phyloP scores from a whole-genome alignment of 1,284 basidiomycete genomes.

The Ustilago nuda region DNA sequence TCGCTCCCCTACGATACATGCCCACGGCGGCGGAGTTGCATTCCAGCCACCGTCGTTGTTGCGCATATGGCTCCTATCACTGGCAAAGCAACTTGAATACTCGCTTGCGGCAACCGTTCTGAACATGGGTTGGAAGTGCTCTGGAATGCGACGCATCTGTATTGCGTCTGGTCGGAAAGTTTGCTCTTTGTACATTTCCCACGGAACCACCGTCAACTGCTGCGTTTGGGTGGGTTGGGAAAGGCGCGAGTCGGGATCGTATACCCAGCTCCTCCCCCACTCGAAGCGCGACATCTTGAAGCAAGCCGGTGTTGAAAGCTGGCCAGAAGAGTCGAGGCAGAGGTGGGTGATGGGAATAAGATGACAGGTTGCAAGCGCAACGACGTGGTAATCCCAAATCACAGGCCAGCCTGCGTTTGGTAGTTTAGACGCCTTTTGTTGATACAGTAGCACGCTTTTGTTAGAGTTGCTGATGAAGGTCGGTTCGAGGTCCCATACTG shows the following conservation, averaged over 20 bases:
- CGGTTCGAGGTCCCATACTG: conserved; percentile 42
- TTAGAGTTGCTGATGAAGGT: conserved; percentile 50
- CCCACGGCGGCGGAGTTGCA: conserved; percentile 30
- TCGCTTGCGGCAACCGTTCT: conserved; percentile 23
- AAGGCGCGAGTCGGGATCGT: conserved; percentile 50
- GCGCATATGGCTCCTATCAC: conserved; percentile 59
- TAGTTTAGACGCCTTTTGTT: conserved; percentile 41
- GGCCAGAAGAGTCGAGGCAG: not conserved
- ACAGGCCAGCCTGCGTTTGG: conserved; percentile 34
- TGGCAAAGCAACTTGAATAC: conserved; percentile 43
- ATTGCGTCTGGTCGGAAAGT: conserved; percentile 18
- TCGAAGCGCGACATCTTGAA: not conserved
- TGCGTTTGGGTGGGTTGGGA: not conserved
- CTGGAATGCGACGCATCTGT: not conserved
- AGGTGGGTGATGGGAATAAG: conserved; percentile 9
- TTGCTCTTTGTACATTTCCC: conserved; percentile 11
- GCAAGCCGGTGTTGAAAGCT: not conserved
- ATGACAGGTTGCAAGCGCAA: conserved; percentile 34
- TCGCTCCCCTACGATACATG: conserved; percentile 10
- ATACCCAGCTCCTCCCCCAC: conserved; percentile 43
- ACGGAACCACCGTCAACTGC: conserved; percentile 7
- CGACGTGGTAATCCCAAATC: conserved; percentile 62
- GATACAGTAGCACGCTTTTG: conserved; percentile 42
- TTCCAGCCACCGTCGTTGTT: conserved; percentile 5
- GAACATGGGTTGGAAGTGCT: conserved; percentile 26